Evolutionary conservation across 2,329 filamentous ascomycete genomes (phyloP).

Genomic region (Colletotrichum aenigma): DNA sequence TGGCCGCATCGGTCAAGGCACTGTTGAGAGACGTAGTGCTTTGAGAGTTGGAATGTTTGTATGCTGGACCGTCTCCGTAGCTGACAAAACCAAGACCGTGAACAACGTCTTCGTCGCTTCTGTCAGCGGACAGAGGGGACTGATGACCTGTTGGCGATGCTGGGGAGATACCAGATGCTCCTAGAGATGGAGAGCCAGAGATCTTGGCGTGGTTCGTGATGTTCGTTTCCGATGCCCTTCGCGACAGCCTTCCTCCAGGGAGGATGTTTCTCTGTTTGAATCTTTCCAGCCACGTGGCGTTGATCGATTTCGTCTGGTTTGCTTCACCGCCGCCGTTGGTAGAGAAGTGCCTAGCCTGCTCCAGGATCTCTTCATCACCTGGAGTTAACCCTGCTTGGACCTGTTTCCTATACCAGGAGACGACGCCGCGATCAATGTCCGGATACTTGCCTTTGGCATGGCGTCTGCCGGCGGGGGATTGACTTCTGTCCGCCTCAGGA

Average conservation of each 20-base stretch:
- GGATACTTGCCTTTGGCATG: conserved; percentile 78
- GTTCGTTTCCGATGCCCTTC: conserved; percentile 70
- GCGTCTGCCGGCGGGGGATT: conserved; percentile 76
- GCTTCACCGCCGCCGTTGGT: conserved; percentile 65
- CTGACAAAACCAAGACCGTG: conserved; percentile 63
- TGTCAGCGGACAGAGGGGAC: conserved; percentile 72
- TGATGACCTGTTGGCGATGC: conserved; percentile 70
- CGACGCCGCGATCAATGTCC: conserved; percentile 89
- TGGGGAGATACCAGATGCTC: conserved; percentile 69
- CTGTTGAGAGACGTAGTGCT: conserved; percentile 71
- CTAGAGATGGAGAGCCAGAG: conserved; percentile 58
- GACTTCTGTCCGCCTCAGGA: conserved; percentile 73
- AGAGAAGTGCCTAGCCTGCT: conserved; percentile 84
- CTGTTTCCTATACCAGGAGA: conserved; percentile 85
- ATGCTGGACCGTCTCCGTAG: conserved; percentile 54
- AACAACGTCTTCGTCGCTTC: conserved; percentile 73
- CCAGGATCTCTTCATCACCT: conserved; percentile 80
- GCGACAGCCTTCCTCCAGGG: conserved; percentile 49
- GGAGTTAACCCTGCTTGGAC: conserved; percentile 76
- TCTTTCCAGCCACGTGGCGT: conserved; percentile 84
- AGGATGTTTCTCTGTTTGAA: conserved; percentile 87
- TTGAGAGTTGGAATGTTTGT: conserved; percentile 70
- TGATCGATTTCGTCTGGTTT: conserved; percentile 72
- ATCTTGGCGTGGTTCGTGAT: conserved; percentile 70
- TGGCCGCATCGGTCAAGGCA: conserved; percentile 66